Base-by-base conservation (phyloP, 179 eudicot genomes). In the Spergularia azorica region DNA sequence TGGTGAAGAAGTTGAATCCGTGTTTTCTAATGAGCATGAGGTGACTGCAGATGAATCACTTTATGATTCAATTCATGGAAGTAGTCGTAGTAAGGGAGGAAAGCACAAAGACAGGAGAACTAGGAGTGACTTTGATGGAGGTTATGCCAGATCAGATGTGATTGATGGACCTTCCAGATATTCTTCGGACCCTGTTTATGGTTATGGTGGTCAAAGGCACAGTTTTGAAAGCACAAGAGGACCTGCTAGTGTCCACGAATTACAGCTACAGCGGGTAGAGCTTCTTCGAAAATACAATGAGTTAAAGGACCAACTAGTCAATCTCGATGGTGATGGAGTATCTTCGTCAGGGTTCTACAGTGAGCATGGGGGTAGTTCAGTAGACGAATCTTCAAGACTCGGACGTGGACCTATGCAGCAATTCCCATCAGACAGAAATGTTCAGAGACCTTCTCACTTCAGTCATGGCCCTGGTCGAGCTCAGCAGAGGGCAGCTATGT, bases 251-350 rank as follows among this genome's bases (percentile, higher is more conserved):
- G 83, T 85, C 67, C 86, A 83, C 54, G 77, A 84, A 51, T 79
- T 88, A 77, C 88, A 87, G 76, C 75, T 81, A 75, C 87, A 84
- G 72, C 89, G 89, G 82, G 87, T 82, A 43, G 90, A 85, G 88
- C 93, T 91, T 76, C 84, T 86, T 70, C 84, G 79, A 74, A 89
- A 90, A 72, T 89, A 86, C 60, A 85, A 85, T 68, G 91, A 87
- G 64, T 80, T 91, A 76, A 80, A 82, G 75, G 86, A 88, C 52
- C 93, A 91, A 73, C 84, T 87, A 21, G 83, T 67, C 15, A 76
- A 85, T 61, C 83, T 84, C 2, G 84, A 88, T 63, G 88, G 79
- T 68, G 58, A 60, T 13, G 65, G 66, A 66, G 10, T 67, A 46
- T 61, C 75, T 55, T 80, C 74, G 15, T 70, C 84, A 36, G 83